A percentile compares a stretch with the other conserved stretches of the same genome.
Evolutionary conservation across 2,329 filamentous ascomycete genomes (phyloP).

Genomic region (Alternaria postmessia): DNA sequence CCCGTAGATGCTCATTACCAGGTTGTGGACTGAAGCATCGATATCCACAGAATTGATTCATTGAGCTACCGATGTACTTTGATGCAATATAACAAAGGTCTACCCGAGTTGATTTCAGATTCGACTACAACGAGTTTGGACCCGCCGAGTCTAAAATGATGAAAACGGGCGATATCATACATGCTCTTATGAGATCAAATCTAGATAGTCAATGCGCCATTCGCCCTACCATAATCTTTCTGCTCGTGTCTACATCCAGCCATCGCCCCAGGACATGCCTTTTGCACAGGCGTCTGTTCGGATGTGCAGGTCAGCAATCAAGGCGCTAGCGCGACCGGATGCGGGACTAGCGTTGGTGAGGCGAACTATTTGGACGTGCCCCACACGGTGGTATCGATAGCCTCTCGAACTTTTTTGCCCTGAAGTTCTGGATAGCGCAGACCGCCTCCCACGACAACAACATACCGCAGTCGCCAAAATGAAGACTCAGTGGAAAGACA

Average conservation of each 20-base stretch:
- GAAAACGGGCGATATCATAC: conserved; percentile 27
- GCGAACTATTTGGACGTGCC: conserved; percentile 16
- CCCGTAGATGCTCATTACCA: conserved; percentile 56
- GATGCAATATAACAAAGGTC: neutral
- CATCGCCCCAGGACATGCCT: neutral
- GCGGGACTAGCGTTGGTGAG: conserved; percentile 13
- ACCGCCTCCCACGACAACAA: conserved; percentile 24
- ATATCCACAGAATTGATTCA: neutral
- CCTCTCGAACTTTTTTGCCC: conserved; percentile 24
- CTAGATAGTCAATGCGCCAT: conserved; percentile 5
- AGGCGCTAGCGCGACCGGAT: neutral
- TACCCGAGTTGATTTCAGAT: neutral
- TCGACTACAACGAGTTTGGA: conserved; percentile 12
- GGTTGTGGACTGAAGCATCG: conserved; percentile 23
- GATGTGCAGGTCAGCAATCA: neutral
- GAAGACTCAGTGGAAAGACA: conserved; percentile 64
- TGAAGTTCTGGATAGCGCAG: conserved; percentile 21
- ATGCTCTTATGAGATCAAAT: conserved; percentile 15
- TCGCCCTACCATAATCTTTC: neutral
- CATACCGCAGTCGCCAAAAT: conserved; percentile 36
- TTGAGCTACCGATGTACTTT: rapidly evolving
- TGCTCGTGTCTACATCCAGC: neutral
- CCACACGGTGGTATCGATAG: conserved; percentile 21
- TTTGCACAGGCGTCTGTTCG: neutral
- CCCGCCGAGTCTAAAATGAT: conserved; percentile 26